Evolutionary conservation across 2,329 filamentous ascomycete genomes (phyloP).

Genomic region (Ophiocordyceps camponoti-floridani): DNA sequence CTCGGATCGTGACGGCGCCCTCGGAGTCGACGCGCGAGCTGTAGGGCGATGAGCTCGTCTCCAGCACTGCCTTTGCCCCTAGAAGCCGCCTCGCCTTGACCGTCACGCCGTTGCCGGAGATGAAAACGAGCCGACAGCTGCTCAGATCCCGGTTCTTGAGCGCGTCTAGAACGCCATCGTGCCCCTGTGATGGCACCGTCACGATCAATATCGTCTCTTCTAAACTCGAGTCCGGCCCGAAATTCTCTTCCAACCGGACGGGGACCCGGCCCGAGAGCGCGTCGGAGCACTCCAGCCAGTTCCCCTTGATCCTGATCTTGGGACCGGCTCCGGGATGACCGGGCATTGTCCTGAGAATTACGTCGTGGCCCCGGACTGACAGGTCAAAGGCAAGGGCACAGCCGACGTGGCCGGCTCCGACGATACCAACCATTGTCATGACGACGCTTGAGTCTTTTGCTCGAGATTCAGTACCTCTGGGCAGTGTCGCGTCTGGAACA

Average conservation of each 20-base stretch:
- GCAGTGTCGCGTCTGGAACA: no score
- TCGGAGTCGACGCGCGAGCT: constrained; percentile 3
- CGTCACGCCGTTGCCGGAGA: background rate
- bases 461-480: background rate
- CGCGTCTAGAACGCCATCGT: background rate
- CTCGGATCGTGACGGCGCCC: constrained; percentile 2
- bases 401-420: constrained; percentile 4
- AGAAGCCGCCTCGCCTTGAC: background rate
- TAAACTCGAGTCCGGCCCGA: background rate
- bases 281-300: background rate
- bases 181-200: background rate
- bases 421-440: constrained; percentile 1
- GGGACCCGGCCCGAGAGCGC: background rate
- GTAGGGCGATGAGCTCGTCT: constrained; percentile 3
- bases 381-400: constrained; percentile 4
- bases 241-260: background rate
- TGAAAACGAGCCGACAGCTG: background rate
- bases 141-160: background rate
- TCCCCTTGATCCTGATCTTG: constrained; percentile 1
- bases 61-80: constrained; percentile 1
- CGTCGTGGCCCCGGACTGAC: constrained; percentile 1
- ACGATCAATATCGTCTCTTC: background rate
- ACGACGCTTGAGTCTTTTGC: background rate
- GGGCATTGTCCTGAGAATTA: constrained; percentile 1
- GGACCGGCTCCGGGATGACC: constrained; percentile 2